Percentiles rank a stretch among this genome's conserved stretches.
phyloP scores from a whole-genome alignment of 768 basidiomycete genomes.

The Leucogyrophana mollusca region DNA sequence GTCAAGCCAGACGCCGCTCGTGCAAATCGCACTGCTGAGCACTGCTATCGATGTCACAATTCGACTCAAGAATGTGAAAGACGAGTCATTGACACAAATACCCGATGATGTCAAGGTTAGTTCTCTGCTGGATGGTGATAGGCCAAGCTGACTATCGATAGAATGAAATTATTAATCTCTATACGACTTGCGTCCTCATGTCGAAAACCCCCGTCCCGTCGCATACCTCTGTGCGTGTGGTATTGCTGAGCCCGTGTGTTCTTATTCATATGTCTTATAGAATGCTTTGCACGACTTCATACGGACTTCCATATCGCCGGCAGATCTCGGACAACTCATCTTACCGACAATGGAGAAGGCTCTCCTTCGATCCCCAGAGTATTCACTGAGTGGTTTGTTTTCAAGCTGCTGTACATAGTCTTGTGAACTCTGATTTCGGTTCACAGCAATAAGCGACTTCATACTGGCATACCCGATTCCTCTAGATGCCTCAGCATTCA shows the following conservation, averaged over 20 bases:
- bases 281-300: constrained; percentile 64
- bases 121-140: not conserved
- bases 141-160: constrained; percentile 24
- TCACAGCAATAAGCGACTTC: constrained; percentile 56
- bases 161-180: constrained; percentile 59
- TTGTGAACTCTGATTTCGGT: constrained; percentile 8
- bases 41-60: constrained; percentile 69
- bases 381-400: constrained; percentile 59
- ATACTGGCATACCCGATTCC: constrained; percentile 52
- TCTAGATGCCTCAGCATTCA: constrained; percentile 47
- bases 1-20: constrained; percentile 40
- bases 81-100: constrained; percentile 40
- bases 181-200: constrained; percentile 61
- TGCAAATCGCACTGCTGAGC: constrained; percentile 56
- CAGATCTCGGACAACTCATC: constrained; percentile 52
- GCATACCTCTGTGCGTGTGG: constrained; percentile 53
- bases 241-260: not conserved
- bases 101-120: constrained; percentile 47
- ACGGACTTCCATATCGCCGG: constrained; percentile 42
- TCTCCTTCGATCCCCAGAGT: constrained; percentile 78
- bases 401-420: no score
- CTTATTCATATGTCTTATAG: constrained; percentile 28
- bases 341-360: constrained; percentile 80
- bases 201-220: constrained; percentile 60
- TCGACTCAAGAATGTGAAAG: constrained; percentile 58